Percentiles rank a stretch among this genome's conserved stretches.
Conservation (phyloP, 192 early-diverging fungal species). For the Phycomyces blakesleeanus region DNA sequence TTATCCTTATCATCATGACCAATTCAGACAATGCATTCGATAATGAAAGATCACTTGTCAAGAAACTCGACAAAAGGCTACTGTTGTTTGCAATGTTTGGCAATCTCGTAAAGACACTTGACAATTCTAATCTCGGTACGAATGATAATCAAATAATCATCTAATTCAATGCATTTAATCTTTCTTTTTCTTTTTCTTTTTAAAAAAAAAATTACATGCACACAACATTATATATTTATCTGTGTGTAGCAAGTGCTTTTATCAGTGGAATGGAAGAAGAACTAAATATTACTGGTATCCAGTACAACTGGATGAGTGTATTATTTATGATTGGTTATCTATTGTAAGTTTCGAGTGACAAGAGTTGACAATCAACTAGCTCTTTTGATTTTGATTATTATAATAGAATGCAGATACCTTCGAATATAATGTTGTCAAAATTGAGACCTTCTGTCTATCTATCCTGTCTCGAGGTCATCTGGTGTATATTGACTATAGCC, state of each 20-base stretch:
- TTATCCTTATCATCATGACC: not conserved
- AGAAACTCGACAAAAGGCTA: constrained; percentile 28
- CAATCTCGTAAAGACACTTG: constrained; percentile 35
- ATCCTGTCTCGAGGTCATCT: constrained; percentile 26
- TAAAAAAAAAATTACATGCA: too few relatives aligned
- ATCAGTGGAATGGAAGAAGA: constrained; percentile 44
- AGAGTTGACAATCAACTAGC: too few relatives aligned
- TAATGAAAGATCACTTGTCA: constrained; percentile 23
- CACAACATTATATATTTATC: too few relatives aligned
- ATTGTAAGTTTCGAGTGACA: constrained; percentile 18
- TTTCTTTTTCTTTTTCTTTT: too few relatives aligned
- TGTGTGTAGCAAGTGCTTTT: constrained; percentile 31
- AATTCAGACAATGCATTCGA: not conserved
- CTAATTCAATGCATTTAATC: not conserved
- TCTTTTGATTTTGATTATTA: not conserved
- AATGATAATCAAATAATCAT: not conserved
- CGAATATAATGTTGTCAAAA: constrained; percentile 32
- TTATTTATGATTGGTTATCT: constrained; percentile 35
- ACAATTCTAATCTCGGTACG: constrained; percentile 32
- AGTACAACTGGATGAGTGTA: constrained; percentile 41
- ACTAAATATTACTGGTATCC: constrained; percentile 25
- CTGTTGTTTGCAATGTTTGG: constrained; percentile 39
- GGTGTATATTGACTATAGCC: constrained; percentile 35
- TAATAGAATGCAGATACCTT: constrained; percentile 35
- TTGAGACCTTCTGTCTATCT: constrained; percentile 31